Base-by-base conservation (phyloP, 148 eudicot genomes). In the Heliamphora exappendiculata region DNA sequence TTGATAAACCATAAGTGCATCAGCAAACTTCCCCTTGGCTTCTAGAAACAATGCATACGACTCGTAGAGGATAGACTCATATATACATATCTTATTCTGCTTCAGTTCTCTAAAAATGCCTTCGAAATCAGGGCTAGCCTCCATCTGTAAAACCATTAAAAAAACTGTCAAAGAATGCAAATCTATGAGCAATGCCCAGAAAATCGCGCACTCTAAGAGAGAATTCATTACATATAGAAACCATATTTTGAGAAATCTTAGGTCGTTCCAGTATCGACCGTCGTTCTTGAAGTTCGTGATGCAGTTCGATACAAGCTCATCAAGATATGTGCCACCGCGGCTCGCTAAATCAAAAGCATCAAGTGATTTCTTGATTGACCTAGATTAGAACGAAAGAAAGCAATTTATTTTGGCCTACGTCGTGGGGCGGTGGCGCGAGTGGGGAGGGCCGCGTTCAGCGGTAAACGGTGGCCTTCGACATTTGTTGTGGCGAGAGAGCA, bases 181-280 rank as follows among this genome's bases (percentile, higher is more conserved):
- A 64, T 31, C 16, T 8, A 33, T n/a, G 29, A 5, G 26, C 33
- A 64, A 34, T 42, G 44, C 66, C 16, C 49, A 67, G 31, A 28
- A 70, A 42, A 44, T 33, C 12, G 58, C 24, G 26, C 20, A 24
- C 50, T 14, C 11, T 6, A 17, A 72, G 28, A 24, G 47, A 29
- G 60, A 54, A 17, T 37, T 26, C 22, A 42, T 84, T 91, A 95
- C 98, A 76, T 91, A 79, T 75, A 95, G 81, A 74, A 95, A 86
- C 96, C 97, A 95, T 37, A 95, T 82, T 83, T 87, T 92, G 85
- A 95, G 98, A 72, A 95, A 95, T 67, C 98, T 82, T 79, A 72
- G n/a, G 72, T 95, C 99, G 49, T 95, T 81, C 65, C 41, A 84
- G 74, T 91, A 95, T 6, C 79, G 84, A 24, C 71, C 57, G 58